phyloP scores from a whole-genome alignment of 2,329 filamentous ascomycete species.

The Pleochaeta shiraiana region DNA sequence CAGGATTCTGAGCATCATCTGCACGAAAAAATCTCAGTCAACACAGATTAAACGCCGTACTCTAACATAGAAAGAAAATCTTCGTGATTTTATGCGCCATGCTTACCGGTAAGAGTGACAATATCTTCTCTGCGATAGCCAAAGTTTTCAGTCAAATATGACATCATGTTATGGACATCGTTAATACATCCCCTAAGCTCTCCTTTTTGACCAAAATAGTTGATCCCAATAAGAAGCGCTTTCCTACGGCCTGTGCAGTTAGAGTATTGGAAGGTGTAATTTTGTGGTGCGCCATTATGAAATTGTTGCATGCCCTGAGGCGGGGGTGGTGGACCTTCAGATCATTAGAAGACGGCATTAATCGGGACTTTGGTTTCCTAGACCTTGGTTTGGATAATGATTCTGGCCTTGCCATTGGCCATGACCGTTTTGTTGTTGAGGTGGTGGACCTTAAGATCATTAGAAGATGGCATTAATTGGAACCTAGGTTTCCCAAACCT shows the following conservation, averaged over 20 bases:
- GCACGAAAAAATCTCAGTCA: no score
- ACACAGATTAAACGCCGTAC: no score
- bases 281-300: slow-evolving; percentile 55
- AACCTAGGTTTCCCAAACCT: neutral
- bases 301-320: slow-evolving; percentile 49
- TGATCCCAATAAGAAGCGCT: slow-evolving; percentile 80
- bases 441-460: neutral
- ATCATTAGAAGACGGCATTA: neutral
- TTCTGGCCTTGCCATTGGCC: neutral
- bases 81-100: no score
- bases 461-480: neutral
- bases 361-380: neutral
- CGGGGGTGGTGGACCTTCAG: slow-evolving; percentile 34
- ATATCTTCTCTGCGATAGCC: slow-evolving; percentile 89
- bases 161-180: slow-evolving; percentile 94
- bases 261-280: slow-evolving; percentile 76
- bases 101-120: slow-evolving; percentile 53
- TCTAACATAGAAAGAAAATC: no score
- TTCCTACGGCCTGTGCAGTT: slow-evolving; percentile 75
- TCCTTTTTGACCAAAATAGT: slow-evolving; percentile 82
- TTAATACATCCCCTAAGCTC: slow-evolving; percentile 90
- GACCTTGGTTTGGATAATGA: neutral
- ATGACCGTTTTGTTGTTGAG: slow-evolving; percentile 1
- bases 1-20: slow-evolving; percentile 88
- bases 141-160: slow-evolving; percentile 70